Evolutionary conservation across 2,329 filamentous ascomycete genomes (phyloP).

Genomic region (Erysiphe pulchra): DNA sequence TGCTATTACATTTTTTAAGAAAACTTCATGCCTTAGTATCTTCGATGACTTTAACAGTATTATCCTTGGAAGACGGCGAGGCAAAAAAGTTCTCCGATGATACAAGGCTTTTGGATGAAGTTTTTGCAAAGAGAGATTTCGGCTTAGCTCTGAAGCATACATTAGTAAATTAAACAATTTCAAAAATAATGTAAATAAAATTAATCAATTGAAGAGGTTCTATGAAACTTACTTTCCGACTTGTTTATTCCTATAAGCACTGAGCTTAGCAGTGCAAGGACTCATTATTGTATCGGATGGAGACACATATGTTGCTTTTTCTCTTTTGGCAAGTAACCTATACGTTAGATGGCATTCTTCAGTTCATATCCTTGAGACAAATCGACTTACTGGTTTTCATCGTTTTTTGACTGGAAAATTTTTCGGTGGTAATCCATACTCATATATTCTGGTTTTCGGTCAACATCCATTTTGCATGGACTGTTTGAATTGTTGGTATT

Average conservation of each 20-base stretch:
- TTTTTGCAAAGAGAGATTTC: slow-evolving; percentile 40
- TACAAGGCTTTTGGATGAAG: slow-evolving; percentile 34
- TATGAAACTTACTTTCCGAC: slow-evolving; percentile 38
- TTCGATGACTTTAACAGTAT: no score
- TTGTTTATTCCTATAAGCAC: slow-evolving; percentile 55
- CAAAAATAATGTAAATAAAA: no score
- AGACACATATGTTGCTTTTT: slow-evolving; percentile 33
- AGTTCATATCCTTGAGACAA: not conserved
- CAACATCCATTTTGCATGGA: slow-evolving; percentile 4
- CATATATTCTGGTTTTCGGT: slow-evolving; percentile 24
- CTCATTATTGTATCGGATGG: slow-evolving; percentile 80
- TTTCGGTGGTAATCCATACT: slow-evolving; percentile 59
- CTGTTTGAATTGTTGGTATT: not conserved
- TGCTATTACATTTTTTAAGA: no score
- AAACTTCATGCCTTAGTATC: no score
- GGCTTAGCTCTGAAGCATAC: slow-evolving; percentile 27
- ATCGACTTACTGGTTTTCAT: slow-evolving; percentile 32
- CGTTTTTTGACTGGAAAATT: slow-evolving; percentile 46
- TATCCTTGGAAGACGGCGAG: no score
- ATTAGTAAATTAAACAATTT: not conserved
- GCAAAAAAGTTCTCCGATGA: slow-evolving; percentile 7
- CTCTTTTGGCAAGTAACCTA: slow-evolving; percentile 4
- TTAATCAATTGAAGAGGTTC: not conserved
- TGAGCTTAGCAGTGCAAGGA: slow-evolving; percentile 62
- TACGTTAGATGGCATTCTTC: slow-evolving; percentile 4